phyloP scores from a whole-genome alignment of 257 asterid species.

The Jacaranda copaia region DNA sequence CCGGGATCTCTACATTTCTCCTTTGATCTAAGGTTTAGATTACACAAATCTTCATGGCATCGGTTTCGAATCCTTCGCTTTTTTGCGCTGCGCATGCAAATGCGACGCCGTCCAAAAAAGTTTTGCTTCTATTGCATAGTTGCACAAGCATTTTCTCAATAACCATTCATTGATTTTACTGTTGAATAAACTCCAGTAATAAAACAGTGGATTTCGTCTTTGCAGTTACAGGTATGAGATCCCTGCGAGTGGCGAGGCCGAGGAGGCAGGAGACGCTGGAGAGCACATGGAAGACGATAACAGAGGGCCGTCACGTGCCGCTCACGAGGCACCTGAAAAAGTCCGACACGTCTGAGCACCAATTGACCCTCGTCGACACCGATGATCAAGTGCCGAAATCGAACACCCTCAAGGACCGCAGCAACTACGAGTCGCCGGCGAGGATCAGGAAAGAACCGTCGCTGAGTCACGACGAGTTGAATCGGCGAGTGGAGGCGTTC shows the following conservation, averaged over 20 bases:
- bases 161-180: background rate
- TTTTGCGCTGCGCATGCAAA: constrained; percentile 31
- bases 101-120: constrained; percentile 5
- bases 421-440: constrained; percentile 37
- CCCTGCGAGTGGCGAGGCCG: constrained; percentile 51
- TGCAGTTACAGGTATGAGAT: constrained; percentile 46
- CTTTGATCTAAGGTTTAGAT: background rate
- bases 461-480: constrained; percentile 70
- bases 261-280: constrained; percentile 67
- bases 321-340: constrained; percentile 59
- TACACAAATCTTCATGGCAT: constrained; percentile 30
- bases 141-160: background rate
- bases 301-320: constrained; percentile 67
- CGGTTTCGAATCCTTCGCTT: constrained; percentile 29
- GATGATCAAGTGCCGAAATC: constrained; percentile 45
- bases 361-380: constrained; percentile 25
- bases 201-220: background rate
- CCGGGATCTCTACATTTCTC: constrained; percentile 7
- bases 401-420: constrained; percentile 61
- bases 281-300: constrained; percentile 83
- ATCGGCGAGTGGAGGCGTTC: constrained; percentile 73
- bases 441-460: constrained; percentile 64
- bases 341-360: constrained; percentile 57
- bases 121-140: background rate
- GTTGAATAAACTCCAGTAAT: background rate